Conservation (phyloP, 345 rosid genomes). For the Eucalyptus globulus region DNA sequence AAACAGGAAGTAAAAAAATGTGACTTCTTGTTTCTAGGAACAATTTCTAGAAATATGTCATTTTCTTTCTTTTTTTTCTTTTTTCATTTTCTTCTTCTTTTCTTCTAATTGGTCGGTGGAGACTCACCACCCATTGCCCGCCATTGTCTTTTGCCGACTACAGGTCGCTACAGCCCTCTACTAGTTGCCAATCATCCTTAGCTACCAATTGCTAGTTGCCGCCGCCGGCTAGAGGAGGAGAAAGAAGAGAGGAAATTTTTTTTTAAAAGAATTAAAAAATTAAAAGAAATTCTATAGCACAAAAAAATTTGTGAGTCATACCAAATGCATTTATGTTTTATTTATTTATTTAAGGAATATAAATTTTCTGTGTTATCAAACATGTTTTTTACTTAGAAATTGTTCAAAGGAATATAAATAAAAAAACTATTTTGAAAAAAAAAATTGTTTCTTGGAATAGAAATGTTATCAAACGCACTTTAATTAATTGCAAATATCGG, state of each 20-base stretch:
- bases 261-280: too few relatives aligned
- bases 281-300: rapidly evolving
- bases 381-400: too few relatives aligned
- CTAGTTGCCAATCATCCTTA: rapidly evolving
- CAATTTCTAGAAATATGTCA: too few relatives aligned
- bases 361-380: rapidly evolving
- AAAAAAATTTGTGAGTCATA: too few relatives aligned
- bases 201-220: rapidly evolving
- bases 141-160: rapidly evolving
- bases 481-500: rapidly evolving
- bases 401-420: rapidly evolving
- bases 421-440: too few relatives aligned
- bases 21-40: too few relatives aligned
- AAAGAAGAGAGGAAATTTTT: too few relatives aligned
- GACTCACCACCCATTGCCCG: rapidly evolving
- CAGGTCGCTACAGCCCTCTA: rapidly evolving
- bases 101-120: too few relatives aligned
- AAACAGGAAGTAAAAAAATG: too few relatives aligned
- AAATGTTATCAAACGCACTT: rapidly evolving
- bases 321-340: too few relatives aligned
- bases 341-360: rapidly evolving
- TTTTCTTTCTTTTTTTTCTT: rapidly evolving
- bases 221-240: rapidly evolving
- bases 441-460: rapidly evolving
- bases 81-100: too few relatives aligned